Conservation (phyloP, 2,329 filamentous ascomycete genomes). For the Pseudogymnoascus verrucosus region DNA sequence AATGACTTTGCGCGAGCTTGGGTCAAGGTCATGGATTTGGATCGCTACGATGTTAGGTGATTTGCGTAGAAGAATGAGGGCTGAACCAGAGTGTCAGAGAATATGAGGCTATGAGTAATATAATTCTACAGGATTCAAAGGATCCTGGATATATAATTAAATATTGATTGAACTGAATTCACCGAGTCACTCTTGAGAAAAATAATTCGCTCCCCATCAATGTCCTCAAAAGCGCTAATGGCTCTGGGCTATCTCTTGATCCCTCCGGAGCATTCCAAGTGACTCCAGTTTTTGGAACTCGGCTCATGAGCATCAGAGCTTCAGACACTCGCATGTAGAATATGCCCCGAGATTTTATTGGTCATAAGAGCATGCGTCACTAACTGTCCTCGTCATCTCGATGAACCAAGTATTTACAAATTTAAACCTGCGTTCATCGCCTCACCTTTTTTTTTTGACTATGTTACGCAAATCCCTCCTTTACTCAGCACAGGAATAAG, state of each 20-base stretch:
- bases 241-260: constrained; percentile 1
- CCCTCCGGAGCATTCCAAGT: constrained; percentile 2
- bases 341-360: constrained; percentile 23
- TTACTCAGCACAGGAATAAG: neutral
- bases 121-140: neutral
- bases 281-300: neutral
- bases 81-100: neutral
- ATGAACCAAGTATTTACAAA: constrained; percentile 39
- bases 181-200: neutral
- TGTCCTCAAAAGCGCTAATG: neutral
- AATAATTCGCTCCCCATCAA: neutral
- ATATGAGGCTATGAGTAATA: neutral
- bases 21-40: constrained; percentile 52
- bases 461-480: neutral
- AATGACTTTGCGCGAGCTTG: constrained; percentile 50
- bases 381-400: constrained; percentile 29
- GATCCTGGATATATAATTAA: neutral
- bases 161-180: neutral
- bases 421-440: constrained; percentile 36
- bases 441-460: neutral
- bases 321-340: constrained; percentile 22
- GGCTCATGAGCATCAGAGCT: constrained; percentile 27
- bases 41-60: constrained; percentile 43
- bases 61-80: neutral
- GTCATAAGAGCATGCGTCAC: constrained; percentile 21